Evolutionary conservation across 306 rosid species (phyloP).

Genomic region (Dryas drummondii): DNA sequence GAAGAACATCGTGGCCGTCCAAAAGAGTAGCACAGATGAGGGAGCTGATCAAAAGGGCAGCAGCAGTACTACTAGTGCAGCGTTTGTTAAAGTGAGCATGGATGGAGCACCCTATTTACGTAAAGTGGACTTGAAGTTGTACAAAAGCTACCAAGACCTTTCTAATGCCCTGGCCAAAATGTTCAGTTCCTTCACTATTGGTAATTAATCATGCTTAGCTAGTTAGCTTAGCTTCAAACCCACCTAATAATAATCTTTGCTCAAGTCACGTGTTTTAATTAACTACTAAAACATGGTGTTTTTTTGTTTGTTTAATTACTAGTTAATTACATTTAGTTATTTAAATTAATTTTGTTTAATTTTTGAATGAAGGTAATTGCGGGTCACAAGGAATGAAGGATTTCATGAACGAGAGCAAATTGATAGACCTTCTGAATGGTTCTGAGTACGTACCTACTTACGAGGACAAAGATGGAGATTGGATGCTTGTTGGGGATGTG

Average conservation of each 20-base stretch:
- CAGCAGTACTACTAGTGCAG: slow-evolving; percentile 26
- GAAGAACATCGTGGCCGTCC: slow-evolving; percentile 57
- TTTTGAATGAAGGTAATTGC: slow-evolving; percentile 42
- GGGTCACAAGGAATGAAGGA: slow-evolving; percentile 75
- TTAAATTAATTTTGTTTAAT: not conserved
- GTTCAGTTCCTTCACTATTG: slow-evolving; percentile 82
- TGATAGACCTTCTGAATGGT: slow-evolving; percentile 64
- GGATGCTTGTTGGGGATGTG: slow-evolving; percentile 97
- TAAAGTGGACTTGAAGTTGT: slow-evolving; percentile 76
- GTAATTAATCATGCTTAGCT: slow-evolving; percentile 17
- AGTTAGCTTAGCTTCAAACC: not conserved
- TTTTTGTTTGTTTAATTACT: not conserved
- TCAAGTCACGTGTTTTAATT: too few species aligned
- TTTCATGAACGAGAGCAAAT: slow-evolving; percentile 77
- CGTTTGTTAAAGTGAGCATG: slow-evolving; percentile 85
- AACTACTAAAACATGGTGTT: not conserved
- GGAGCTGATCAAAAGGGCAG: slow-evolving; percentile 7
- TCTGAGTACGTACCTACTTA: slow-evolving; percentile 77
- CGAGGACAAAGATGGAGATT: slow-evolving; percentile 85
- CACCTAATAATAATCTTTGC: too few species aligned
- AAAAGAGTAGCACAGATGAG: slow-evolving; percentile 31
- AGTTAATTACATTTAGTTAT: slow-evolving; percentile 20
- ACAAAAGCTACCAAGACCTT: slow-evolving; percentile 72
- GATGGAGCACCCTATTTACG: slow-evolving; percentile 91
- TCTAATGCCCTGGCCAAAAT: slow-evolving; percentile 68